Evolutionary conservation across 352 stramenopile genomes (phyloP).

Genomic region (Phytopythium ostracodes): DNA sequence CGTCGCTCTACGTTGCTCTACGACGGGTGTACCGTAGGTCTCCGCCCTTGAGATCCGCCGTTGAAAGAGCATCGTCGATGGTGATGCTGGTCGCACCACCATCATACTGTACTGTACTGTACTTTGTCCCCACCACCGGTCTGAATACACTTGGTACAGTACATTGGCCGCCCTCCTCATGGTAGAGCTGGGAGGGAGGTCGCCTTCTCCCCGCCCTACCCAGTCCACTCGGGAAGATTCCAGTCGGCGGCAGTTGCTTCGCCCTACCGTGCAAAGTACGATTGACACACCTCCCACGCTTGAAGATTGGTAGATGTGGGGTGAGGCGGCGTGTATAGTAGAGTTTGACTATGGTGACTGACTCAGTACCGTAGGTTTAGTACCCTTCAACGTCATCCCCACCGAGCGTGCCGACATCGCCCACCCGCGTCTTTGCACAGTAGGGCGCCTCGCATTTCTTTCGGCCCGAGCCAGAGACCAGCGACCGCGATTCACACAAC

Average conservation of each 20-base stretch:
- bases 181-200: not conserved
- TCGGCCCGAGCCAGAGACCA: not conserved
- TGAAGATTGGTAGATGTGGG: too few relatives aligned
- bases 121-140: not conserved
- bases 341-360: not conserved
- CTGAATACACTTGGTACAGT: not conserved
- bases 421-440: not conserved
- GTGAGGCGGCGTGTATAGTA: too few relatives aligned
- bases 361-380: not conserved
- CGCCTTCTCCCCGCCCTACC: too few relatives aligned
- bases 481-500: too few relatives aligned
- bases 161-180: not conserved
- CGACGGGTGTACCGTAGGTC: not conserved
- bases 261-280: too few relatives aligned
- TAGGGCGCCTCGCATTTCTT: not conserved
- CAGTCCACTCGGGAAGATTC: not conserved
- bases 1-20: not conserved
- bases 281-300: too few relatives aligned
- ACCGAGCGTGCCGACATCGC: not conserved
- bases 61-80: too few relatives aligned
- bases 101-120: too few relatives aligned
- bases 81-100: too few relatives aligned
- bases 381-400: not conserved
- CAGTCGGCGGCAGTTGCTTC: too few relatives aligned
- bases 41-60: not conserved